Conservation (phyloP, 768 basidiomycete species). For the Hydnum rufescens region DNA sequence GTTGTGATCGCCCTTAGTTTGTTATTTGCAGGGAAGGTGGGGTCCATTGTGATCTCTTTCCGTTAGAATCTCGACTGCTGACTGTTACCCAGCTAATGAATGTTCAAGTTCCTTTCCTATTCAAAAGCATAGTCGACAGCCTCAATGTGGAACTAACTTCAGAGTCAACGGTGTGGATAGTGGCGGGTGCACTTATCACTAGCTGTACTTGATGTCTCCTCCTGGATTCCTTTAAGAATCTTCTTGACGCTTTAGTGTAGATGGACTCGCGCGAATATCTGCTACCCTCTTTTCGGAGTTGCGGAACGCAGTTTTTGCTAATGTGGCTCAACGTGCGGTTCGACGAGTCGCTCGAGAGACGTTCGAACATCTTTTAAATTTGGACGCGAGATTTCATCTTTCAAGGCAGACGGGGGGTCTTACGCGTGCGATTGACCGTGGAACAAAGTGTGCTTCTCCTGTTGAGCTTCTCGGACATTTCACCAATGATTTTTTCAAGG, state of each 20-base stretch:
- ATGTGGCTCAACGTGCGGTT: conserved; percentile 84
- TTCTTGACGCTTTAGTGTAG: conserved; percentile 23
- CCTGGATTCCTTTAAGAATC: background rate
- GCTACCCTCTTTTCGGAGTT: conserved; percentile 82
- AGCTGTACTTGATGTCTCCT: conserved; percentile 47
- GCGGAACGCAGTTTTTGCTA: conserved; percentile 88
- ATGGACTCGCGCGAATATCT: conserved; percentile 76
- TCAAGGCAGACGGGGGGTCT: conserved; percentile 88
- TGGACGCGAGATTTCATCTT: conserved; percentile 85
- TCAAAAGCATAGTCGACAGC: conserved; percentile 79
- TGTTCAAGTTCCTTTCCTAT: conserved; percentile 94
- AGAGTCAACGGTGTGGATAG: conserved; percentile 65
- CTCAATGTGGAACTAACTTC: conserved; percentile 67
- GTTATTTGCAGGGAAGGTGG: conserved; percentile 70
- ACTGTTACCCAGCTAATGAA: conserved; percentile 47
- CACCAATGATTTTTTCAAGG: conserved; percentile 23
- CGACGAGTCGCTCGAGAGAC: conserved; percentile 91
- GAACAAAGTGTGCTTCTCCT: conserved; percentile 56
- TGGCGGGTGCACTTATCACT: conserved; percentile 75
- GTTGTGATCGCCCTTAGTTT: conserved; percentile 69
- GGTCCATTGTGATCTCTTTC: conserved; percentile 9
- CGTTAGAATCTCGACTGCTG: background rate
- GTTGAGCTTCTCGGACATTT: background rate
- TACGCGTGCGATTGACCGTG: conserved; percentile 89
- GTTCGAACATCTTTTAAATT: conserved; percentile 77